Percentiles rank a stretch among this genome's conserved stretches.
Conservation (phyloP, 306 rosid species). For the Quercus agrifolia region DNA sequence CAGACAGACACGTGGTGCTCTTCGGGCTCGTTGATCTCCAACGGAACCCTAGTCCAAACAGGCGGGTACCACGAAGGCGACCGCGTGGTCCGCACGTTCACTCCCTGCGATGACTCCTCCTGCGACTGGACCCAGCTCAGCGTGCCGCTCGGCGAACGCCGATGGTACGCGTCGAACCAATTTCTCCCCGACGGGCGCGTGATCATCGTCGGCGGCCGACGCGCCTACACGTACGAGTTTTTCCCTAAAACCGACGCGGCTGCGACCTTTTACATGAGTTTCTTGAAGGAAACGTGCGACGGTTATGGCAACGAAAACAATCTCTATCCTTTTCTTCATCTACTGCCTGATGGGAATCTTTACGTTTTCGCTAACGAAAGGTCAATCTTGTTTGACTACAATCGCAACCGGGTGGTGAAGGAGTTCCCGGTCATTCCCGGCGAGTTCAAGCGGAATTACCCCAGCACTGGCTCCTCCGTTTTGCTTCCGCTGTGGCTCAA, state of each 20-base stretch:
- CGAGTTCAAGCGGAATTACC: conserved; percentile 52
- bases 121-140: conserved; percentile 60
- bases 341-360: conserved; percentile 65
- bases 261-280: conserved; percentile 13
- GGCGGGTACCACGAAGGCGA: conserved; percentile 71
- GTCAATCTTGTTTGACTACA: conserved; percentile 49
- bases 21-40: conserved; percentile 47
- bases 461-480: conserved; percentile 79
- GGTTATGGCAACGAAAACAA: conserved; percentile 59
- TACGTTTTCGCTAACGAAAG: conserved; percentile 68
- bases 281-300: conserved; percentile 57
- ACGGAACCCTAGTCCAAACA: conserved; percentile 62
- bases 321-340: conserved; percentile 84
- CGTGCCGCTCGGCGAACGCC: conserved; percentile 8
- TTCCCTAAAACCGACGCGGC: conserved; percentile 38
- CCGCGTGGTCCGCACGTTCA: conserved; percentile 41
- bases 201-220: conserved; percentile 60
- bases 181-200: conserved; percentile 53
- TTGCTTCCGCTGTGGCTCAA: conserved; percentile 46
- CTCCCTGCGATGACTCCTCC: conserved; percentile 28
- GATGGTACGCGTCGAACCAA: conserved; percentile 79
- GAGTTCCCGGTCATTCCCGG: conserved; percentile 57
- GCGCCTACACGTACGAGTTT: conserved; percentile 54
- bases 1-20: conserved; percentile 80
- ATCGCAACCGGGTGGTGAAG: conserved; percentile 19